phyloP scores from a whole-genome alignment of 306 rosid species.

The Mimosa bimucronata region DNA sequence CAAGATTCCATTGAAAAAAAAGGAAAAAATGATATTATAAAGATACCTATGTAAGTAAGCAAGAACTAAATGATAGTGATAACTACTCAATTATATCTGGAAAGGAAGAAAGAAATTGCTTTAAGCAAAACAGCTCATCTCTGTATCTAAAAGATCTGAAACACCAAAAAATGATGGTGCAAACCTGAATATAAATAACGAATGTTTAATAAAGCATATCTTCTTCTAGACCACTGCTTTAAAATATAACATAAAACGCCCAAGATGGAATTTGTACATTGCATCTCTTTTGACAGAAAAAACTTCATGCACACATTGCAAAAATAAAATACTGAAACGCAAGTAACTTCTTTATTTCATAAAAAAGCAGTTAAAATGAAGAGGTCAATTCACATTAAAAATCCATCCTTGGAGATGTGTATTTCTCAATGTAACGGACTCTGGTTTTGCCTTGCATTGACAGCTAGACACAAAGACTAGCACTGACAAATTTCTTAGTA shows the following conservation, averaged over 20 bases:
- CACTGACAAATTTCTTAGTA: not conserved
- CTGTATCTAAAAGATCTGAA: slow-evolving; percentile 29
- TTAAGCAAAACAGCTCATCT: slow-evolving; percentile 35
- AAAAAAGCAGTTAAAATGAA: not conserved
- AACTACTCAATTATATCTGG: slow-evolving; percentile 9
- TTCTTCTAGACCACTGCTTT: slow-evolving; percentile 66
- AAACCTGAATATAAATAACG: slow-evolving; percentile 38
- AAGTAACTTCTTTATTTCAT: not conserved
- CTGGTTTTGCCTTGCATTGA: no score
- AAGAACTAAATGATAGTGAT: slow-evolving; percentile 9
- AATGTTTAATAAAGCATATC: slow-evolving; percentile 60
- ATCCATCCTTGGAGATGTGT: no score
- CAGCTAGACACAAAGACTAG: not conserved
- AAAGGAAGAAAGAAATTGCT: slow-evolving; percentile 21
- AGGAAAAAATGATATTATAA: not conserved
- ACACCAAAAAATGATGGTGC: slow-evolving; percentile 33
- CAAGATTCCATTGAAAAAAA: slow-evolving; percentile 2
- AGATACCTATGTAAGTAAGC: slow-evolving; percentile 2
- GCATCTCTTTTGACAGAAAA: not conserved
- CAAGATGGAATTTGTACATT: not conserved
- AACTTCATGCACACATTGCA: not conserved
- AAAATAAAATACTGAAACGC: not conserved
- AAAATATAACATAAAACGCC: not conserved
- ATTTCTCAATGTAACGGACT: no score
- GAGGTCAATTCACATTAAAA: not conserved